phyloP scores from a whole-genome alignment of 768 basidiomycete genomes.

The Mycena chlorophos region DNA sequence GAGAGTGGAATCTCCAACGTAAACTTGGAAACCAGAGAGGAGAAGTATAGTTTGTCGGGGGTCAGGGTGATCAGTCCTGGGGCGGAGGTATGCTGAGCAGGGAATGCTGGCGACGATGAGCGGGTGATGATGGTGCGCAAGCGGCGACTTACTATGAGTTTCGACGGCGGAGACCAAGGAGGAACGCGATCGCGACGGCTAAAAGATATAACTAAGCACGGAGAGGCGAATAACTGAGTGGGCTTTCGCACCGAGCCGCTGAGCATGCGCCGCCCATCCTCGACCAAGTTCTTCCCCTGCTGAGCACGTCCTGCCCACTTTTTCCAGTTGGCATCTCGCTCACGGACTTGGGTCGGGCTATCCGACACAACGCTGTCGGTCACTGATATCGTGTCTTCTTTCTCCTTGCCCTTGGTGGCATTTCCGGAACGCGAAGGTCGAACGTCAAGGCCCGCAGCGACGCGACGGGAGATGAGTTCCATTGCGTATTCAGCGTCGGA shows the following conservation, averaged over 20 bases:
- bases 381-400: conserved; percentile 6
- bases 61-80: conserved; percentile 66
- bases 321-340: conserved; percentile 50
- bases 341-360: conserved; percentile 5
- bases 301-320: conserved; percentile 55
- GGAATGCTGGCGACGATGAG: conserved; percentile 48
- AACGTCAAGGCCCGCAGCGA: conserved; percentile 54
- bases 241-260: conserved; percentile 24
- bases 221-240: not conserved
- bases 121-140: not conserved
- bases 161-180: conserved; percentile 18
- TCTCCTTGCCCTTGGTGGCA: conserved; percentile 17
- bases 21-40: conserved; percentile 47
- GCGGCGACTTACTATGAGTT: conserved; percentile 34
- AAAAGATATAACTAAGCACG: conserved; percentile 22
- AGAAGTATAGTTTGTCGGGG: conserved; percentile 49
- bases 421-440: conserved; percentile 32
- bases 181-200: conserved; percentile 20
- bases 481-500: conserved; percentile 74
- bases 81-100: conserved; percentile 53
- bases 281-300: conserved; percentile 44
- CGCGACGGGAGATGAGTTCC: conserved; percentile 62
- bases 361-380: not conserved
- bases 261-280: conserved; percentile 43
- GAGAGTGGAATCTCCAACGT: conserved; percentile 47